These are phyloP conservation scores for Podaxis sp. DNA, from an alignment of 768 basidiomycete species.

Conservation along the genomic window DNA sequence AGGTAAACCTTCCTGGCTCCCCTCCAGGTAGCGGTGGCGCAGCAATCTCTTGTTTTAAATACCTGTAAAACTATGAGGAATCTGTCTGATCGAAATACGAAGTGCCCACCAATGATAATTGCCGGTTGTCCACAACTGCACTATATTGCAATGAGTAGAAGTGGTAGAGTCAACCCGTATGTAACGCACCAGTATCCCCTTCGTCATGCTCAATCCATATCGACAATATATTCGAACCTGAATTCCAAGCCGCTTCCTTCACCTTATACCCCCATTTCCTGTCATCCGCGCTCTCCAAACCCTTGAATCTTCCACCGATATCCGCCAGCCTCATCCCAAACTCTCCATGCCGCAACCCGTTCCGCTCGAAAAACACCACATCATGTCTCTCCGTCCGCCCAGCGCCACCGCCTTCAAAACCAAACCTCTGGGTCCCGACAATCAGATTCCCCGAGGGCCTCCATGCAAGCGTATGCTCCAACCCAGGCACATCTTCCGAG, in stretches of 20 bases:
- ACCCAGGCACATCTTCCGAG: slow-evolving; percentile 76
- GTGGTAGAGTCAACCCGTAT: background rate
- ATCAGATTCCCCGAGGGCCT: slow-evolving; percentile 87
- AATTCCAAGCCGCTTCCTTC: slow-evolving; percentile 80
- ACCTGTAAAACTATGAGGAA: slow-evolving; percentile 44
- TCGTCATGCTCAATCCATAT: slow-evolving; percentile 76
- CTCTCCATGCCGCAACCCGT: slow-evolving; percentile 90
- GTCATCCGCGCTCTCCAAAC: slow-evolving; percentile 26
- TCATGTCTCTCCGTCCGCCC: slow-evolving; percentile 75
- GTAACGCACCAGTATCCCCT: slow-evolving; percentile 65
- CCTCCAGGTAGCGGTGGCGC: slow-evolving; percentile 36
- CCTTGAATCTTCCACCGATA: slow-evolving; percentile 32
- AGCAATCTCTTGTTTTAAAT: slow-evolving; percentile 86
- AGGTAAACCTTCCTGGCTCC: slow-evolving; percentile 58
- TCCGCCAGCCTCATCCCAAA: slow-evolving; percentile 56
- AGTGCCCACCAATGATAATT: slow-evolving; percentile 86
- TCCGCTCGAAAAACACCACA: slow-evolving; percentile 92
- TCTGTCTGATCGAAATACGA: background rate
- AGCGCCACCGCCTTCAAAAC: slow-evolving; percentile 66
- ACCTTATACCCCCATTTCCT: slow-evolving; percentile 69
- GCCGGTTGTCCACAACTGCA: slow-evolving; percentile 92
- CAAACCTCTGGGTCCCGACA: slow-evolving; percentile 77
- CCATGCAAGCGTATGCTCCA: slow-evolving; percentile 83
- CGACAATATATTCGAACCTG: slow-evolving; percentile 81
- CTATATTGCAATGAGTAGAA: slow-evolving; percentile 32